Base-by-base conservation (phyloP, 2,329 filamentous ascomycete species). In the Fusarium pseudoanthophilum region DNA sequence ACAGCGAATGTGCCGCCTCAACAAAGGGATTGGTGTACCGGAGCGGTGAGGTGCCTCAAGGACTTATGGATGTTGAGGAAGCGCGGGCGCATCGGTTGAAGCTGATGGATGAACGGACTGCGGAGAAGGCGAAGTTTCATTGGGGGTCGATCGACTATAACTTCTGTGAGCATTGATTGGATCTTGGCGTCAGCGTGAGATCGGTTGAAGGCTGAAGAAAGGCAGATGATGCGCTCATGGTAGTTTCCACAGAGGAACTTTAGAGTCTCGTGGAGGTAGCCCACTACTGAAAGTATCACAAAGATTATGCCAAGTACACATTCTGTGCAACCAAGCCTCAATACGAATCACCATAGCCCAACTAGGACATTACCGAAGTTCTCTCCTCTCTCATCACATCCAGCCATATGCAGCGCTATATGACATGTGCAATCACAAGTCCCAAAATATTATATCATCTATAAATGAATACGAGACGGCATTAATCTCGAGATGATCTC, bases 401-500 rank as follows among this genome's bases (percentile, higher is more conserved):
- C 1, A 9, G 34, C 1, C 21, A 48, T 24, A 40, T n/a, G 6
- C 16, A 58, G 42, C 42, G 52, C 24, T 11, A 5, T 26, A 43
- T 48, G 30, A 28, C 34, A 63, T 40, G 37, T 56, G 21, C 8
- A 39, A 51, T 46, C 49, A 32, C 28, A 36, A 40, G 5, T 21
- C 0, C 18, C 2, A 11, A 11, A 18, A 14, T 55, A 18, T 28
- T 18, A 28, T n/a, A 14, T n/a, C 24, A 30, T 10, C 51, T 40
- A n/a, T 40, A 40, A 55, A 28, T 40, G 26, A 40, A 71, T 70
- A 73, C 70, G 65, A 60, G 60, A 57, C 36, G 7, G 15, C 58
- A 72, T 40, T 21, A 32, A 18, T 32, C 34, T 36, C 14, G 7
- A 42, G 14, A 67, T 16, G 61, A 14, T 46, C 42, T 67, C 24